phyloP scores from a whole-genome alignment of 2,329 filamentous ascomycete genomes.

The Leptographium lundbergii region DNA sequence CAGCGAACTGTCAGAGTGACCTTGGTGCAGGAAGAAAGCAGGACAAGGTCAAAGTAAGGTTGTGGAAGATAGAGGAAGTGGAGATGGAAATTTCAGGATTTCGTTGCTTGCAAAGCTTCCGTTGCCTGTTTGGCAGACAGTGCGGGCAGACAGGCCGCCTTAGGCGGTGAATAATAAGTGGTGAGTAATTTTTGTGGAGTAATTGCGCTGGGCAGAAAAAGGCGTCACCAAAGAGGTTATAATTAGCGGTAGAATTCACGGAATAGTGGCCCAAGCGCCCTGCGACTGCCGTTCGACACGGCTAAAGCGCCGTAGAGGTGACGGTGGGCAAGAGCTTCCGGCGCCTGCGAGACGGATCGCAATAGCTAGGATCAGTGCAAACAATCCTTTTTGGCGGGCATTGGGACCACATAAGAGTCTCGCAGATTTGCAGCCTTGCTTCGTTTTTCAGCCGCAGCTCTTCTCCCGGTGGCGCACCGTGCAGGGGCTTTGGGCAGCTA shows the following conservation, averaged over 20 bases:
- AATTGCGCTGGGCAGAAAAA: background rate
- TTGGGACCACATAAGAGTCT: background rate
- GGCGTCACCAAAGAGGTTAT: background rate
- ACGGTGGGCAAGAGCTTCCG: background rate
- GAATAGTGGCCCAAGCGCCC: background rate
- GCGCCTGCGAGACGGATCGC: background rate
- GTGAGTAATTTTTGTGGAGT: background rate
- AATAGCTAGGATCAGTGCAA: background rate
- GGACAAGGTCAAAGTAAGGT: slow-evolving; percentile 17
- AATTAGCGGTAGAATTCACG: background rate
- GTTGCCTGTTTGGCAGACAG: background rate
- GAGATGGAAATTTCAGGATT: slow-evolving; percentile 4
- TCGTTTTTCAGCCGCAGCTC: background rate
- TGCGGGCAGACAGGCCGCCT: background rate
- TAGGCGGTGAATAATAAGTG: slow-evolving; percentile 4
- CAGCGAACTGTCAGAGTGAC: background rate
- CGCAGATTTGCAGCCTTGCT: background rate
- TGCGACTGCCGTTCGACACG: background rate
- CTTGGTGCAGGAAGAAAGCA: background rate
- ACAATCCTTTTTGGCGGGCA: background rate
- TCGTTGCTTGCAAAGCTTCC: slow-evolving; percentile 1
- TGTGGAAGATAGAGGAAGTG: background rate
- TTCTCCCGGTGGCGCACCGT: background rate
- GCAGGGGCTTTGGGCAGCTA: background rate
- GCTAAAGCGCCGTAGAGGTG: background rate